A percentile compares a stretch with the other conserved stretches of the same genome.
These are phyloP conservation scores for Gleditsia sinensis DNA, from an alignment of 306 rosid genomes.

Conservation along the genomic window DNA sequence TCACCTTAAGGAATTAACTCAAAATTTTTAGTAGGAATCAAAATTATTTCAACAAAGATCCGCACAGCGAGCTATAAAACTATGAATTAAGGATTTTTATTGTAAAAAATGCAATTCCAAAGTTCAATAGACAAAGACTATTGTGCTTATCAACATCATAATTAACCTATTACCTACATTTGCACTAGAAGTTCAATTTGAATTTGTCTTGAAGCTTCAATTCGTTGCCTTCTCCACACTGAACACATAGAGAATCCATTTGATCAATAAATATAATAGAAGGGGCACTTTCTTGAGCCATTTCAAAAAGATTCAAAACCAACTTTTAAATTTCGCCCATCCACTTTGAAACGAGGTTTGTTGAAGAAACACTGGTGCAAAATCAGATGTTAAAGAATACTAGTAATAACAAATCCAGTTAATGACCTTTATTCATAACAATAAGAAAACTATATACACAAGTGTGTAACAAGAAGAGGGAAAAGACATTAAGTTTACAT, in stretches of 20 bases:
- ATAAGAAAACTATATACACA: neutral
- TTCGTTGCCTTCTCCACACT: conserved; percentile 99
- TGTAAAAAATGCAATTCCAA: conserved; percentile 25
- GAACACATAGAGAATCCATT: conserved; percentile 94
- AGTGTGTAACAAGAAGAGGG: neutral
- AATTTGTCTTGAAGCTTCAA: conserved; percentile 97
- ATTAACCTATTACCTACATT: conserved; percentile 82
- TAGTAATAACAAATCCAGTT: conserved; percentile 38
- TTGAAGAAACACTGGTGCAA: conserved; percentile 79
- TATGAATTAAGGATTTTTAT: neutral
- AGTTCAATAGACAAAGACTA: conserved; percentile 5
- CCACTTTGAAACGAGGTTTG: conserved; percentile 99
- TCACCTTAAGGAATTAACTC: neutral
- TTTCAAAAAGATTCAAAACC: conserved; percentile 90
- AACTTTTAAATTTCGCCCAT: conserved; percentile 99
- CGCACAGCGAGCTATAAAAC: neutral
- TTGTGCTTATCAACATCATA: conserved; percentile 16
- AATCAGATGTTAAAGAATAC: conserved; percentile 41
- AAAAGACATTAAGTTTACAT: neutral
- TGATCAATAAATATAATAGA: conserved; percentile 93
- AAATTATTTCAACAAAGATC: neutral
- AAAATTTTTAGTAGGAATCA: neutral
- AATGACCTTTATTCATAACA: conserved; percentile 37
- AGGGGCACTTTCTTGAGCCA: conserved; percentile 98
- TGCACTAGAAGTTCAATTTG: conserved; percentile 98